A percentile compares a stretch with the other conserved stretches of the same genome.
Evolutionary conservation across 345 rosid genomes (phyloP).

Genomic region (Lepidium didymum): DNA sequence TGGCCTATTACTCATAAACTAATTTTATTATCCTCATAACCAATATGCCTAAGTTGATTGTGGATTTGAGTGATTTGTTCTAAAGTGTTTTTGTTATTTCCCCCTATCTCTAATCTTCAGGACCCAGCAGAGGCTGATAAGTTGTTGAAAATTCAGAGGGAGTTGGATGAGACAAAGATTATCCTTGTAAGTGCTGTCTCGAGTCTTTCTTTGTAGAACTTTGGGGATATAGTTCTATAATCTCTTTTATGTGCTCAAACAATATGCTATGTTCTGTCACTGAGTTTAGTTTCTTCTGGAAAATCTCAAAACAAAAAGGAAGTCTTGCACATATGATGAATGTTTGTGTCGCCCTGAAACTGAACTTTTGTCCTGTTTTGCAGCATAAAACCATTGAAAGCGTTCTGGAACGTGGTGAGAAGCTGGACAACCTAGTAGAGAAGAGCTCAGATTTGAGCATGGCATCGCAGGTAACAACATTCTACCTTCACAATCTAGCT

Average conservation of each 20-base stretch:
- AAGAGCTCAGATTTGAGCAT: slow-evolving; percentile 97
- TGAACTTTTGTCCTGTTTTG: background rate
- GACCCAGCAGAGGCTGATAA: slow-evolving; percentile 99
- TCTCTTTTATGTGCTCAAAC: background rate
- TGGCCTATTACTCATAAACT: background rate
- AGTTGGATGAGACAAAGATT: slow-evolving; percentile 96
- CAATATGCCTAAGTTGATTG: background rate
- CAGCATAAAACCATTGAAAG: slow-evolving; percentile 99
- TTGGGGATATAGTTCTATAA: background rate
- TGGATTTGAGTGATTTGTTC: background rate
- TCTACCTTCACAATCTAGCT: background rate
- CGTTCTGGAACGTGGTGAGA: slow-evolving; percentile 95
- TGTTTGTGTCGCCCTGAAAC: background rate
- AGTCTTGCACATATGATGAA: background rate
- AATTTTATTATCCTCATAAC: background rate
- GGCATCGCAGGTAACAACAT: slow-evolving; percentile 78
- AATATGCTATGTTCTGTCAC: slow-evolving; percentile 8
- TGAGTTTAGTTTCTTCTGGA: background rate
- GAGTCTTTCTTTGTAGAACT: background rate
- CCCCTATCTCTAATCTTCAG: slow-evolving; percentile 33
- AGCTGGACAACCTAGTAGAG: slow-evolving; percentile 91
- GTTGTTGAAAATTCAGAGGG: slow-evolving; percentile 92
- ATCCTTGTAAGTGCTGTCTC: slow-evolving; percentile 64
- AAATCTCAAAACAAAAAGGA: background rate
- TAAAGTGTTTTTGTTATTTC: background rate